These are phyloP conservation scores for Alternaria arborescens DNA, from an alignment of 2,329 filamentous ascomycete species.

Conservation along the genomic window DNA sequence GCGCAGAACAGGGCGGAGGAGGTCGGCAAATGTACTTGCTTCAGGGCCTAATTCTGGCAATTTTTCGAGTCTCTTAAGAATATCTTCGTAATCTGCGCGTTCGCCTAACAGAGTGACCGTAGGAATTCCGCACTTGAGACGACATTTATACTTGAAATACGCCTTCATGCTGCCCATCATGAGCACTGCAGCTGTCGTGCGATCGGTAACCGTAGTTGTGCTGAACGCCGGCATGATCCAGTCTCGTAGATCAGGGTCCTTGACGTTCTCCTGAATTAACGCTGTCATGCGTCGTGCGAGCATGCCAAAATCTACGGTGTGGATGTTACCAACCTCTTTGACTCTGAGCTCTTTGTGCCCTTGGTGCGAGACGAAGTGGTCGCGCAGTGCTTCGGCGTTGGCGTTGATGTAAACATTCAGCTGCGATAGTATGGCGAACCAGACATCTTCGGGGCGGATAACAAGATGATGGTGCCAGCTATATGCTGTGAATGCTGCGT, in stretches of 20 bases:
- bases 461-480: slow-evolving; percentile 30
- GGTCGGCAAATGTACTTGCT: slow-evolving; percentile 13
- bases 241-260: slow-evolving; percentile 14
- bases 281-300: slow-evolving; percentile 17
- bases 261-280: slow-evolving; percentile 20
- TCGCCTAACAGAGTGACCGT: slow-evolving; percentile 32
- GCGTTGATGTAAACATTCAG: slow-evolving; percentile 37
- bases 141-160: slow-evolving; percentile 7
- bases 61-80: slow-evolving; percentile 23
- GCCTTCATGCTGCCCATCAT: slow-evolving; percentile 30
- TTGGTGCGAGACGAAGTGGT: slow-evolving; percentile 45
- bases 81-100: slow-evolving; percentile 26
- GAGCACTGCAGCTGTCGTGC: slow-evolving; percentile 19
- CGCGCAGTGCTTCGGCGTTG: slow-evolving; percentile 32
- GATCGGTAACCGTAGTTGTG: slow-evolving; percentile 26
- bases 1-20: slow-evolving; percentile 21
- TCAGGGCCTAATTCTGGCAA: slow-evolving; percentile 17
- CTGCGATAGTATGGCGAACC: slow-evolving; percentile 37
- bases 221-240: slow-evolving; percentile 33
- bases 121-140: slow-evolving; percentile 23
- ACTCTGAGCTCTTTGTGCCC: slow-evolving; percentile 29
- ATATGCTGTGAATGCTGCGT: slow-evolving; percentile 26
- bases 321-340: slow-evolving; percentile 9
- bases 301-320: slow-evolving; percentile 4
- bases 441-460: slow-evolving; percentile 39